These are phyloP conservation scores for Fusarium algeriense DNA, from an alignment of 2,329 filamentous ascomycete species.

Conservation along the genomic window DNA sequence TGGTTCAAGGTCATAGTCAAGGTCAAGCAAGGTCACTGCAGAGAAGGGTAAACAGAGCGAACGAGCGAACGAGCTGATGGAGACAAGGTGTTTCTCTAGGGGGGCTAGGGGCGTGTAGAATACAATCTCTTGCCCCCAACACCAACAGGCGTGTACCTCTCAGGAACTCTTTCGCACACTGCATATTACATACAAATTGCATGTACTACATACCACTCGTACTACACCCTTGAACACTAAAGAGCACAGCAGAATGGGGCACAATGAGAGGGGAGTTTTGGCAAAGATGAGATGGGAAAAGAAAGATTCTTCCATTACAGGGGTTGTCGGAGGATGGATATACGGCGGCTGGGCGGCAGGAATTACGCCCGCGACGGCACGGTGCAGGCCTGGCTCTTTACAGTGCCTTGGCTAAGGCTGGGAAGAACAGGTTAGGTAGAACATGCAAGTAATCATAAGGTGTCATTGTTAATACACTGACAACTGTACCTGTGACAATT, in stretches of 20 bases:
- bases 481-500: background rate
- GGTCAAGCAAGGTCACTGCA: background rate
- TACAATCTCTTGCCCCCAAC: background rate
- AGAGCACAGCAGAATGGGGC: background rate
- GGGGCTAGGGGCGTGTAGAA: constrained; percentile 15
- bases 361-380: constrained; percentile 37
- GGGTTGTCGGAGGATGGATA: constrained; percentile 11
- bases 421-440: constrained; percentile 1
- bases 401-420: constrained; percentile 10
- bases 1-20: constrained; percentile 31
- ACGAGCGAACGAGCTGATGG: background rate
- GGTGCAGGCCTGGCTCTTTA: constrained; percentile 11
- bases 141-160: constrained; percentile 19
- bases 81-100: constrained; percentile 20
- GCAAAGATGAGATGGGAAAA: constrained; percentile 6
- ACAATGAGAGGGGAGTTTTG: background rate
- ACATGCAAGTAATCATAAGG: constrained; percentile 29
- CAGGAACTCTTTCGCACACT: constrained; percentile 25
- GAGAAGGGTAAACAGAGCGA: constrained; percentile 22
- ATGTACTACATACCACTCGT: constrained; percentile 15
- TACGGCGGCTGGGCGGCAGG: constrained; percentile 37
- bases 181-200: constrained; percentile 13
- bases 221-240: constrained; percentile 24
- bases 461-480: constrained; percentile 20
- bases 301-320: constrained; percentile 17